These are phyloP conservation scores for Chlorella sp. DNA, from an alignment of 139 green algal genomes.

Conservation along the genomic window DNA sequence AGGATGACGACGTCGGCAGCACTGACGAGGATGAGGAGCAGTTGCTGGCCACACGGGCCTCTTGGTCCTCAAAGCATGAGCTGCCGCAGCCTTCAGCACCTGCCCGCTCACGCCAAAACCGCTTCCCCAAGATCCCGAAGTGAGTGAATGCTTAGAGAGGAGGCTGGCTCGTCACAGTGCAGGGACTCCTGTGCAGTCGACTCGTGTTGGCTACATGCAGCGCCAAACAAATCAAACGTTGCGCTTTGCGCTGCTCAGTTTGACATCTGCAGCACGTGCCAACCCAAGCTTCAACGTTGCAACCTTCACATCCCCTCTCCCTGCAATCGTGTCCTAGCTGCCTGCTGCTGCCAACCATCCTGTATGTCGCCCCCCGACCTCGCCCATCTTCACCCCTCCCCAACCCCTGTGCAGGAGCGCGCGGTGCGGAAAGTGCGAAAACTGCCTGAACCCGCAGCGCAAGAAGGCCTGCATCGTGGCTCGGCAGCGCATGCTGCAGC, in stretches of 20 bases:
- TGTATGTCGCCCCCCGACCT: neutral
- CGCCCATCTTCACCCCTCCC: neutral
- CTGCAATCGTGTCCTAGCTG: too few relatives aligned
- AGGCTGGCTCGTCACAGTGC: too few relatives aligned
- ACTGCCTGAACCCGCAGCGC: slow-evolving; percentile 52
- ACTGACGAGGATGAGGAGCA: slow-evolving; percentile 8
- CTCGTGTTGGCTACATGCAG: too few relatives aligned
- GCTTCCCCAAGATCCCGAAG: slow-evolving; percentile 27
- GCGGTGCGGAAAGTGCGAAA: slow-evolving; percentile 34
- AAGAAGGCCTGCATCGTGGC: slow-evolving; percentile 43
- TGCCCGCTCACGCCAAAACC: neutral
- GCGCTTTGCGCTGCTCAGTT: neutral
- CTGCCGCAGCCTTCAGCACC: neutral
- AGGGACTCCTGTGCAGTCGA: too few relatives aligned
- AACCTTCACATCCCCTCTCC: neutral
- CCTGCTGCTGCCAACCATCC: neutral
- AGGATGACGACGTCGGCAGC: neutral
- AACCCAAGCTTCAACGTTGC: neutral
- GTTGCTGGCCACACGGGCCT: neutral
- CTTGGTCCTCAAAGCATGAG: neutral
- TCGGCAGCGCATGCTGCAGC: slow-evolving; percentile 20
- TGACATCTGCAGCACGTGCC: neutral
- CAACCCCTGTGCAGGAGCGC: neutral
- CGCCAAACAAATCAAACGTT: too few relatives aligned
- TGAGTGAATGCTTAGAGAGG: neutral